phyloP scores from a whole-genome alignment of 768 basidiomycete genomes.

The Mycena venus region DNA sequence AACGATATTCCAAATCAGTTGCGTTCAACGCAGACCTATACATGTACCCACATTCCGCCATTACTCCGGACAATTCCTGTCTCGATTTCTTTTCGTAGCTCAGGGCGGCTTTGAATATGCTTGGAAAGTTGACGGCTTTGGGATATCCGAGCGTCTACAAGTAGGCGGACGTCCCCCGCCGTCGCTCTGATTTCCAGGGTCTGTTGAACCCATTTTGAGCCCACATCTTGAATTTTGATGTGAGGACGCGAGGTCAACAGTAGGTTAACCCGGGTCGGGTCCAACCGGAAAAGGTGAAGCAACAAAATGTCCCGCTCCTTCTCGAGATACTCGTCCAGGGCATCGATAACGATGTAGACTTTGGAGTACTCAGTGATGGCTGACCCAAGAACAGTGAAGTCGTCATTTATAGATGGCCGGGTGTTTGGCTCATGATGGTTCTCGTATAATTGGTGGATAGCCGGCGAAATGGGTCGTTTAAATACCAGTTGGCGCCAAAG shows the following conservation, averaged over 20 bases:
- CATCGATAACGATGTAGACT: slow-evolving; percentile 9
- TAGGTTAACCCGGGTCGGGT: neutral
- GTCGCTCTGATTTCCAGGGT: neutral
- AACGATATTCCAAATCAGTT: neutral
- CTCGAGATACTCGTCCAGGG: slow-evolving; percentile 18
- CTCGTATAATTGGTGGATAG: neutral
- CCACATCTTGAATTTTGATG: neutral
- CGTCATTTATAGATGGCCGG: neutral
- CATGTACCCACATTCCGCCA: neutral
- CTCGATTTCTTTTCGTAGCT: neutral
- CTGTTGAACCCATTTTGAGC: neutral
- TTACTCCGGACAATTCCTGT: neutral
- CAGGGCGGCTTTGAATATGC: neutral
- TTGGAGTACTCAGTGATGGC: neutral
- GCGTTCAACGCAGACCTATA: neutral
- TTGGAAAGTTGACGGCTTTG: neutral
- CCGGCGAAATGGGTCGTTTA: neutral
- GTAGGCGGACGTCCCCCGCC: neutral
- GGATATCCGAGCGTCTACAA: neutral
- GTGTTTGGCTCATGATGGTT: neutral
- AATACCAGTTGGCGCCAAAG: slow-evolving; percentile 1
- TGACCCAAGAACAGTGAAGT: neutral
- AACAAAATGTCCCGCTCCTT: neutral
- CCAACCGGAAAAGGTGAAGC: neutral
- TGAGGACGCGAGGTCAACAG: slow-evolving; percentile 17